Percentiles rank a stretch among this genome's conserved stretches.
These are phyloP conservation scores for Lentinula novae-zelandiae DNA, from an alignment of 1,284 basidiomycete genomes.

Conservation along the genomic window DNA sequence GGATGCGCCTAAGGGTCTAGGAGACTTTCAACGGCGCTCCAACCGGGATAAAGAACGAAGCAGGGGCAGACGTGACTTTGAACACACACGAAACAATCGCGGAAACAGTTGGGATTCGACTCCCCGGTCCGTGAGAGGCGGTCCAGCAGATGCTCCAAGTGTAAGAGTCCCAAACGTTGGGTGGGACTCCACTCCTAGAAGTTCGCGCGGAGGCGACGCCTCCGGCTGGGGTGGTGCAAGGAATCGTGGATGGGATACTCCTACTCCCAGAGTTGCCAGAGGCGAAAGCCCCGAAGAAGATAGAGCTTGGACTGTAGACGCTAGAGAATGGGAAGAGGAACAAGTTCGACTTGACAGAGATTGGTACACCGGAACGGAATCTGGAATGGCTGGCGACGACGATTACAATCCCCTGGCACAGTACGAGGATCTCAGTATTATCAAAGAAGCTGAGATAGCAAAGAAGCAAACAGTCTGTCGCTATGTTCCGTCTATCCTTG, in stretches of 20 bases:
- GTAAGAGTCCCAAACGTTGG: conserved; percentile 85
- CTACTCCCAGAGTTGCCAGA: conserved; percentile 70
- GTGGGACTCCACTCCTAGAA: conserved; percentile 87
- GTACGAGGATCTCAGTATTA: conserved; percentile 76
- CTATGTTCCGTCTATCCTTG: background rate
- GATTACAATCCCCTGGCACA: conserved; percentile 74
- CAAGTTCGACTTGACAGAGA: conserved; percentile 16
- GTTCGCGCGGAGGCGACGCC: conserved; percentile 43
- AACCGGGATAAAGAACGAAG: conserved; percentile 56
- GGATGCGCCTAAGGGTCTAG: conserved; percentile 61
- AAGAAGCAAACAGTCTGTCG: conserved; percentile 68
- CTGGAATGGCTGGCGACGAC: conserved; percentile 15
- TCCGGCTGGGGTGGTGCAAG: conserved; percentile 55
- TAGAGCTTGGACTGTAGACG: conserved; percentile 54
- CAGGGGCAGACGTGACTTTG: conserved; percentile 31
- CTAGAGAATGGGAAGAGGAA: conserved; percentile 40
- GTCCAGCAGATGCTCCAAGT: conserved; percentile 68
- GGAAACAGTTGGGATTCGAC: conserved; percentile 64
- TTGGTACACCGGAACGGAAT: conserved; percentile 68
- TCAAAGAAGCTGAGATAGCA: conserved; percentile 78
- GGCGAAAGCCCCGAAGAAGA: conserved; percentile 63
- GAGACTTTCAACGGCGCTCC: conserved; percentile 66
- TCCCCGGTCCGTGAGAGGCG: conserved; percentile 58
- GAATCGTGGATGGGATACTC: conserved; percentile 78
- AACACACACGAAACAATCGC: conserved; percentile 22